Base-by-base conservation (phyloP, 352 stramenopile genomes). In the Globisporangium mamillatum region DNA sequence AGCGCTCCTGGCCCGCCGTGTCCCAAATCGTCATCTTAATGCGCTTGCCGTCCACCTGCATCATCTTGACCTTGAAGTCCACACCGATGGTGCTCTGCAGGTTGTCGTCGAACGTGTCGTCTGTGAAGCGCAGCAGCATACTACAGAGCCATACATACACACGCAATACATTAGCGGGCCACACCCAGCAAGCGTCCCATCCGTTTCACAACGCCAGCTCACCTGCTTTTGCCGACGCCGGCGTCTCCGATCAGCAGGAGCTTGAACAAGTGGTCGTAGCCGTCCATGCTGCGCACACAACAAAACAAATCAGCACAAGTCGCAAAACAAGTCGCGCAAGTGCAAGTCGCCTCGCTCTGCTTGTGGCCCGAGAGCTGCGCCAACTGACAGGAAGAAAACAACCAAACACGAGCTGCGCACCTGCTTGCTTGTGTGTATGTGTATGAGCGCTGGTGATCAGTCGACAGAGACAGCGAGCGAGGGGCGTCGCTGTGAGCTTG, bases 21-120 rank as follows among this genome's bases (percentile, higher is more conserved):
- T 99, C 97, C 97, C 97, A 99, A 72, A 99, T 98, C 34, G 95
- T 98, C 72, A 99, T 92, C 82, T 99, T 99, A 71, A 99, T 97
- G 66, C 91, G 91, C 78, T 98, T 99, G 61, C 87, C 86, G 67
- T 97, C 91, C 62, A 98, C 84, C 63, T 99, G 91, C 75, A 99
- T 91, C 81, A 99, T 97, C 77, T 99, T 99, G 34, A 99, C 96
- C 82, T 99, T 98, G 75, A 98, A 99, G 68, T 99, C 97, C 53
- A 98, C 92, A 84, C 97, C 97, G 72, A 99, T 99, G 20, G 97
- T 99, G 67, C 90, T 98, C 81, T 99, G 95, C 48, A 99, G 90
- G 71, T 99, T 97, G 73, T 99, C 95, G 77, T 99, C 97, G 68
- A 99, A 99, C 29, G 92, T 98, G 75, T 99, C 96, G 64, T 99